Evolutionary conservation across 768 basidiomycete genomes (phyloP).

Genomic region (Sarcodon aspratus): DNA sequence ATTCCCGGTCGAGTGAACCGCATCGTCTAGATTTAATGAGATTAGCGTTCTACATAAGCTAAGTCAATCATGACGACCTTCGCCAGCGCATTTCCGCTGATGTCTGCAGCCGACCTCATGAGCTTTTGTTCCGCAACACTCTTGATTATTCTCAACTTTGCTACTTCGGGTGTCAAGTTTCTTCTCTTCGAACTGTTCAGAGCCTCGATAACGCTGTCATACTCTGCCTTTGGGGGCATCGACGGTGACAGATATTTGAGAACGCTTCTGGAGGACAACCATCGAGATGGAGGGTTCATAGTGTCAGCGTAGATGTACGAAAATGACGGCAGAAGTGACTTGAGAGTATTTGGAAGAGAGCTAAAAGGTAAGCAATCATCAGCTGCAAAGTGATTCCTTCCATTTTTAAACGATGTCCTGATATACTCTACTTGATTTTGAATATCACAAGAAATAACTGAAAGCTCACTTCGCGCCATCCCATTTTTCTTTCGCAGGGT

Average conservation of each 20-base stretch:
- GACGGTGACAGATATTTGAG: slow-evolving; percentile 27
- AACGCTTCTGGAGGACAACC: slow-evolving; percentile 40
- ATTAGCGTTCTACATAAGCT: not conserved
- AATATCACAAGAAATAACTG: not conserved
- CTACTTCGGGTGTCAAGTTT: slow-evolving; percentile 58
- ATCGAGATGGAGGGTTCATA: slow-evolving; percentile 20
- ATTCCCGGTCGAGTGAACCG: slow-evolving; percentile 48
- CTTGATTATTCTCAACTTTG: slow-evolving; percentile 67
- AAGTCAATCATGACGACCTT: slow-evolving; percentile 37
- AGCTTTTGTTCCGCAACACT: slow-evolving; percentile 63
- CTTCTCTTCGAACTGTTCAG: slow-evolving; percentile 33
- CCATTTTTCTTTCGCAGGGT: slow-evolving; percentile 78
- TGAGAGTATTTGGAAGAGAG: not conserved
- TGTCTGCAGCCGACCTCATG: slow-evolving; percentile 79
- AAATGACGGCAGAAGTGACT: not conserved
- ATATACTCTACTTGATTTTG: no score
- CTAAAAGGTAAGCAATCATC: not conserved
- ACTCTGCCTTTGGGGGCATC: slow-evolving; percentile 26
- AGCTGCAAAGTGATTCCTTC: not conserved
- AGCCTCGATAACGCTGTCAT: slow-evolving; percentile 43
- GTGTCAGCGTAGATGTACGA: slow-evolving; percentile 40
- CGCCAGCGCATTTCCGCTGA: slow-evolving; percentile 78
- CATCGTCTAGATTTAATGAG: slow-evolving; percentile 59
- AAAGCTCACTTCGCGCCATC: slow-evolving; percentile 55
- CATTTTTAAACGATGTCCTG: not conserved